These are phyloP conservation scores for Rhodotorula sp. DNA, from an alignment of 1,284 basidiomycete species.

Conservation along the genomic window DNA sequence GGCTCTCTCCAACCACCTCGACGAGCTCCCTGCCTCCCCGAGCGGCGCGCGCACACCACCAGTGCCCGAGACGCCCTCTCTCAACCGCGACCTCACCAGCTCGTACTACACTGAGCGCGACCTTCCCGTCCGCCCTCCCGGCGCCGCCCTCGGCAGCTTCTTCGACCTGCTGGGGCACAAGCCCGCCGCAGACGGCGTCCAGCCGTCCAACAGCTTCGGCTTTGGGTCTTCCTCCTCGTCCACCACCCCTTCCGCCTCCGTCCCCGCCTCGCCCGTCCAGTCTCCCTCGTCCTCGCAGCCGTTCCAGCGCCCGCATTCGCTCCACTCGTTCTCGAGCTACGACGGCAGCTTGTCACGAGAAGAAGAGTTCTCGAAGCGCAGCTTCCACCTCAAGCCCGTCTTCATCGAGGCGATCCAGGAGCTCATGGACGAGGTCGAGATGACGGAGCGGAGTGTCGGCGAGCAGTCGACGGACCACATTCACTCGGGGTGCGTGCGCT, in stretches of 20 bases:
- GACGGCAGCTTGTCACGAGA: constrained; percentile 11
- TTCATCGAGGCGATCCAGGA: constrained; percentile 58
- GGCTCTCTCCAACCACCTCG: constrained; percentile 42
- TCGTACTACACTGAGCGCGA: constrained; percentile 32
- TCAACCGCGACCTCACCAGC: constrained; percentile 12
- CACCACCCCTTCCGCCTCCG: constrained; percentile 8
- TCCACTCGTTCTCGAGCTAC: constrained; percentile 1
- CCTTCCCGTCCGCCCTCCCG: constrained; percentile 12
- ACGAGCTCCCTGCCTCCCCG: constrained; percentile 9
- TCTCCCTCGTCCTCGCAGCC: constrained; percentile 29
- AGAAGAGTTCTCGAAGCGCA: constrained; percentile 43
- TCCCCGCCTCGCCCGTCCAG: not conserved
- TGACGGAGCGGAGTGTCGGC: constrained; percentile 90
- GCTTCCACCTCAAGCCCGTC: constrained; percentile 49
- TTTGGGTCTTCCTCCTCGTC: constrained; percentile 1
- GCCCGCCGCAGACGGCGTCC: not conserved
- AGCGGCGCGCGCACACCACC: constrained; percentile 10
- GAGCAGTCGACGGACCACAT: constrained; percentile 95
- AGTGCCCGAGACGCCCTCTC: constrained; percentile 28
- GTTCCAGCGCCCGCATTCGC: constrained; percentile 18
- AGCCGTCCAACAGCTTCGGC: not conserved
- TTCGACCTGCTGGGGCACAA: constrained; percentile 42
- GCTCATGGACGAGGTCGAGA: constrained; percentile 92
- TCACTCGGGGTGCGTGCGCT: constrained; percentile 77
- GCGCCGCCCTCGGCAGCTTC: constrained; percentile 31